A percentile compares a stretch with the other conserved stretches of the same genome.
phyloP scores from a whole-genome alignment of 805 yeast species.

The Candida pseudoglaebosa region DNA sequence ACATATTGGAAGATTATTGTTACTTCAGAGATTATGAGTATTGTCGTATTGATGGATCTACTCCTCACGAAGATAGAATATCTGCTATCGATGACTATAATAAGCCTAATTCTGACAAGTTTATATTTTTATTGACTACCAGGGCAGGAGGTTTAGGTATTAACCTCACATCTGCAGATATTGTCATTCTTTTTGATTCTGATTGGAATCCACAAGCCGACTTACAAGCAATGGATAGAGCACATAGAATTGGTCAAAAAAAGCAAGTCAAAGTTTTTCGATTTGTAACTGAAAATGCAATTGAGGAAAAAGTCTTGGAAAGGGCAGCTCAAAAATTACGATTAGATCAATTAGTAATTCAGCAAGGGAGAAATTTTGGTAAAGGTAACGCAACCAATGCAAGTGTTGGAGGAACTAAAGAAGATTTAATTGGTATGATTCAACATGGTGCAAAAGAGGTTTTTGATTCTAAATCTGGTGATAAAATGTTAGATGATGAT shows the following conservation, averaged over 20 bases:
- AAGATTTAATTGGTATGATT: constrained; percentile 89
- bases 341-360: constrained; percentile 91
- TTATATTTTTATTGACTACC: constrained; percentile 81
- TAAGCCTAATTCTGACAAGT: constrained; percentile 74
- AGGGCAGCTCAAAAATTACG: constrained; percentile 93
- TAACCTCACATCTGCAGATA: constrained; percentile 87
- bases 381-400: constrained; percentile 29
- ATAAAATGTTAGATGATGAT: constrained; percentile 52
- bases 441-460: constrained; percentile 94
- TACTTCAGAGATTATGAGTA: constrained; percentile 77
- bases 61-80: constrained; percentile 89
- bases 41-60: constrained; percentile 91
- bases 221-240: constrained; percentile 97
- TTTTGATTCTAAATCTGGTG: constrained; percentile 48
- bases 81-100: constrained; percentile 91
- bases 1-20: constrained; percentile 91
- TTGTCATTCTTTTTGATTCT: constrained; percentile 82
- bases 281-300: constrained; percentile 92
- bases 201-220: constrained; percentile 99
- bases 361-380: constrained; percentile 69
- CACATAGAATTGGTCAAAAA: constrained; percentile 95
- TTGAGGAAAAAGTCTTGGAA: constrained; percentile 93
- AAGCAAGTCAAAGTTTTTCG: constrained; percentile 92
- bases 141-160: constrained; percentile 98
- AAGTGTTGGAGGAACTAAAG: constrained; percentile 60